Evolutionary conservation across 2,329 filamentous ascomycete species (phyloP).

Genomic region (Colletotrichum paranaense): DNA sequence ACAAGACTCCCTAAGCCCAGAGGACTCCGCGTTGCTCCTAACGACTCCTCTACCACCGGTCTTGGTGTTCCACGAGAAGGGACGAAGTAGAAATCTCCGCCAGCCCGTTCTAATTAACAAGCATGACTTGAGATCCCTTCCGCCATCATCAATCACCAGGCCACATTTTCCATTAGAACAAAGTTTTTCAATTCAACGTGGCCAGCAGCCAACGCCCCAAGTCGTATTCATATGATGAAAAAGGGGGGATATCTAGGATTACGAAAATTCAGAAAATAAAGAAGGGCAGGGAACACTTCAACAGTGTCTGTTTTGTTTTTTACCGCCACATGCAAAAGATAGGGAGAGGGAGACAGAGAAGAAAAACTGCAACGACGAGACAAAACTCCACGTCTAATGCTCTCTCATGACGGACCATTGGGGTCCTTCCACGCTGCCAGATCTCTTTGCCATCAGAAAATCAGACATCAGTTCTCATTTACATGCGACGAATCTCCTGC

Average conservation of each 20-base stretch:
- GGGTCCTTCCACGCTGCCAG: background rate
- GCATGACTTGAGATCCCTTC: too few species aligned
- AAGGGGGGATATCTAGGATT: conserved; percentile 17
- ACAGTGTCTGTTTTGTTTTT: background rate
- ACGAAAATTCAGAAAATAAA: background rate
- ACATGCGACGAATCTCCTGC: conserved; percentile 88
- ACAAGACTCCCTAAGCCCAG: too few species aligned
- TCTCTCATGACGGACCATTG: background rate
- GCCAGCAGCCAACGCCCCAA: background rate
- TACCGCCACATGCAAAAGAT: background rate
- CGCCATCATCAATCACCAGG: too few species aligned
- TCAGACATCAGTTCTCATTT: conserved; percentile 7
- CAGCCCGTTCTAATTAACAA: background rate
- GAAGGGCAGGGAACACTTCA: background rate
- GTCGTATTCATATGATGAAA: conserved; percentile 11
- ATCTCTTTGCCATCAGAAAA: background rate
- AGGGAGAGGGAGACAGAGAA: background rate
- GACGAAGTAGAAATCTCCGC: too few species aligned
- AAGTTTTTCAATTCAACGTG: background rate
- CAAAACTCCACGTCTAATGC: background rate
- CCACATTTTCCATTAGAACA: background rate
- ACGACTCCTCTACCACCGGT: too few species aligned
- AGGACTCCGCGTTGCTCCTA: too few species aligned
- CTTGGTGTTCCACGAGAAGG: too few species aligned
- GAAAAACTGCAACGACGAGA: background rate